These are phyloP conservation scores for Cynanchum wilfordii DNA, from an alignment of 257 asterid species.

Conservation along the genomic window DNA sequence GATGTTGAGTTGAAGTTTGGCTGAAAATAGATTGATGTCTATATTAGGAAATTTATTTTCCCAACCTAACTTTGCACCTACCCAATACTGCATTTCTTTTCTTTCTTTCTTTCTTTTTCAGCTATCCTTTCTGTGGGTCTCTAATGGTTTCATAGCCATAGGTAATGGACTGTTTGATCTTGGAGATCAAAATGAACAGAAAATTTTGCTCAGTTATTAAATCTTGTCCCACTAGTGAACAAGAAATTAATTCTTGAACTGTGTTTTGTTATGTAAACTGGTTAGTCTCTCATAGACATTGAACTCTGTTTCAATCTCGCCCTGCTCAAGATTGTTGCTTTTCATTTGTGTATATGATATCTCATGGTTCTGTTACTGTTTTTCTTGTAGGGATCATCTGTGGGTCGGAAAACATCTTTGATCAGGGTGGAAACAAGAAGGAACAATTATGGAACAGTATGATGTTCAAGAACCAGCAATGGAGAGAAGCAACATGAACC, in stretches of 20 bases:
- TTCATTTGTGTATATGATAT: too few species aligned
- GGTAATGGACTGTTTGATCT: not conserved
- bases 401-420: not conserved
- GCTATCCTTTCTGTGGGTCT: not conserved
- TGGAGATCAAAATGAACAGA: too few species aligned
- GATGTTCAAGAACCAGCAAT: conserved; percentile 24
- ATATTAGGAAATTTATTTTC: not conserved
- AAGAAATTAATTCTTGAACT: not conserved
- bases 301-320: not conserved
- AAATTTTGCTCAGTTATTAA: too few species aligned
- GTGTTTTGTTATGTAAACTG: not conserved
- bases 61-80: conserved; percentile 12
- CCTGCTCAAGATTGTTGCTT: too few species aligned
- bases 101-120: not conserved
- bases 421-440: not conserved
- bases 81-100: not conserved
- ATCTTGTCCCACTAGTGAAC: not conserved
- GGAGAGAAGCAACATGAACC: conserved; percentile 18
- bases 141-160: not conserved
- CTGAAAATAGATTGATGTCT: not conserved
- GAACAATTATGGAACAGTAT: conserved; percentile 33
- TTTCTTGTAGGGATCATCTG: conserved; percentile 15
- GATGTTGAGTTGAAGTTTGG: not conserved
- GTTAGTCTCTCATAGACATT: not conserved
- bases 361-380: not conserved